A percentile compares a stretch with the other conserved stretches of the same genome.
Evolutionary conservation across 352 stramenopile species (phyloP).

Genomic region (Globisporangium canariense): DNA sequence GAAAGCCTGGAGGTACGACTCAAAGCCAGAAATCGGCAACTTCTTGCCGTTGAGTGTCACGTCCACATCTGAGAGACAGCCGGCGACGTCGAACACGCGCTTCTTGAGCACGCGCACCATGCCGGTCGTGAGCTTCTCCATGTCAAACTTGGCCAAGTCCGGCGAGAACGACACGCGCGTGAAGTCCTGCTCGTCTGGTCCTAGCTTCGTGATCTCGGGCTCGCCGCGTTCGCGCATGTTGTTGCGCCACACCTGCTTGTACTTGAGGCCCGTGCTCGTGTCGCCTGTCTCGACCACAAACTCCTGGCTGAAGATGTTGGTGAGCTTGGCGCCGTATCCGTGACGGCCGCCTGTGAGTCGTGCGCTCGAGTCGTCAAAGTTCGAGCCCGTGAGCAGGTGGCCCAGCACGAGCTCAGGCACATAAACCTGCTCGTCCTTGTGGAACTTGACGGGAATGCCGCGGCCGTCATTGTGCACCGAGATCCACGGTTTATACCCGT

Average conservation of each 20-base stretch:
- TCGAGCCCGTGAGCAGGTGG: constrained; percentile 97
- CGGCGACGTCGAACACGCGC: constrained; percentile 98
- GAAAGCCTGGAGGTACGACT: constrained; percentile 95
- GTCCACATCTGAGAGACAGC: constrained; percentile 90
- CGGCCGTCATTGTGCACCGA: constrained; percentile 98
- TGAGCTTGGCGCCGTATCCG: constrained; percentile 96
- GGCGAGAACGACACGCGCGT: constrained; percentile 97
- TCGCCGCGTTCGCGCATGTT: constrained; percentile 95
- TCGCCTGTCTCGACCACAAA: constrained; percentile 99
- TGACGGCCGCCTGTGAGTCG: constrained; percentile 96
- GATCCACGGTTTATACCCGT: constrained; percentile 82
- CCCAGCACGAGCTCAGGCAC: constrained; percentile 98
- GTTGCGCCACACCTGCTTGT: constrained; percentile 93
- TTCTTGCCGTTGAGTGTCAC: constrained; percentile 92
- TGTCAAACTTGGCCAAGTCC: constrained; percentile 96
- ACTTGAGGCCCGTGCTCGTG: constrained; percentile 63
- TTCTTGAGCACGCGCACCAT: constrained; percentile 94
- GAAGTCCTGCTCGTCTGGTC: constrained; percentile 90
- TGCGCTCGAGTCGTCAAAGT: constrained; percentile 98
- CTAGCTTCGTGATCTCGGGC: constrained; percentile 77
- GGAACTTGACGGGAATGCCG: constrained; percentile 96
- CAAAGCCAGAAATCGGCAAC: constrained; percentile 92
- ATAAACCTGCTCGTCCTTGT: constrained; percentile 97
- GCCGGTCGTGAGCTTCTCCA: constrained; percentile 92
- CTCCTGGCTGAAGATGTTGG: constrained; percentile 99